Base-by-base conservation (phyloP, 1,284 basidiomycete species). In the Apiotrichum montevideense region DNA sequence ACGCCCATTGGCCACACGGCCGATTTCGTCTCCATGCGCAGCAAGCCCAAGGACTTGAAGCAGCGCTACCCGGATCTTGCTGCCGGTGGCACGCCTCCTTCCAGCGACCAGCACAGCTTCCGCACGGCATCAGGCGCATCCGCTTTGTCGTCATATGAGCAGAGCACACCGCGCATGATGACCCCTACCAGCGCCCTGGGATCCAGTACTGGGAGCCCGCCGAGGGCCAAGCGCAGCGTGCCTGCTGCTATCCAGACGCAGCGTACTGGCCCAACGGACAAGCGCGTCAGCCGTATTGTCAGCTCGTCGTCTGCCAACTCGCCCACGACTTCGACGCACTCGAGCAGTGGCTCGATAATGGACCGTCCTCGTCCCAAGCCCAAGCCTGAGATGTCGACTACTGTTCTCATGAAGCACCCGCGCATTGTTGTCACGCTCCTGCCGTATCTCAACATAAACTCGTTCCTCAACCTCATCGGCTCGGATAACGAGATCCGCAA, bases 391-490 rank as follows among this genome's bases (percentile, higher is more conserved):
- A 62, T 49, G 51, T 56, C 50, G 13, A 46, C 59, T 35, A 62
- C 54, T 2, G 45, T 34, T 40, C 56, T 68, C 58, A 67, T 66
- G 57, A 62, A 51, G 35, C 67, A 61, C 63, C 67, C 51, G 44
- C 71, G 54, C 37, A 66, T 69, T 54, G 76, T 65, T 61, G 67
- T 60, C 35, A 51, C 62, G 1, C 52, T 77, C 21, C 60, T 77
- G 29, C 65, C 72, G 2, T 61, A 63, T 35, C 49, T 76, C 33
- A 62, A 65, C 29, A 74, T 76, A 61, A 73, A 76, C 52, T 64
- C 67, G 13, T 76, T 77, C 56, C 63, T 77, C 21, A 71, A 71
- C n/a, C 57, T 77, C 10, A 62, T 66, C 2, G 69, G 69, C 0
- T 64, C 69, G 3, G 67, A 73, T 6, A 65, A 71, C 13, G 47